Percentiles rank a stretch among this genome's conserved stretches.
phyloP scores from a whole-genome alignment of 495 filamentous ascomycete genomes.

The Aspergillus haitiensis region DNA sequence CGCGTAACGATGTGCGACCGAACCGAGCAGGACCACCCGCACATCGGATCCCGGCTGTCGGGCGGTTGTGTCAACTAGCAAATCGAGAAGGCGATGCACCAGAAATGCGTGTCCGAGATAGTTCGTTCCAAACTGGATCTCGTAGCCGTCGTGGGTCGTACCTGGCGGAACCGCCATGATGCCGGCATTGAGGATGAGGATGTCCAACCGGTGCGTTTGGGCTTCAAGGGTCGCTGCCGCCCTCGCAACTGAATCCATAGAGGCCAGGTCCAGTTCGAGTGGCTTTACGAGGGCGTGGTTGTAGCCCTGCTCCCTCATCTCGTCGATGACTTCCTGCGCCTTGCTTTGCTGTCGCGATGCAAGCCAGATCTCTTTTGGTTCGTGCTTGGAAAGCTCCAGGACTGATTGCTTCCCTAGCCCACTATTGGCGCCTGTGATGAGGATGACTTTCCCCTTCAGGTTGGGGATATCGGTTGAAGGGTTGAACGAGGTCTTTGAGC shows the following conservation, averaged over 20 bases:
- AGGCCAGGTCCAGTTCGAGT: conserved; percentile 46
- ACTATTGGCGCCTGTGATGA: conserved; percentile 11
- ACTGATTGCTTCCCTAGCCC: conserved; percentile 8
- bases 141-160: conserved; percentile 60
- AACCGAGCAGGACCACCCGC: conserved; percentile 33
- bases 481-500: not conserved
- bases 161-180: conserved; percentile 55
- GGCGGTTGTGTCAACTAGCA: conserved; percentile 32
- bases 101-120: conserved; percentile 66
- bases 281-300: not conserved
- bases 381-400: conserved; percentile 4
- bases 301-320: not conserved
- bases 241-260: conserved; percentile 40
- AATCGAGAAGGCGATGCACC: conserved; percentile 56
- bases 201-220: conserved; percentile 44
- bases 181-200: conserved; percentile 67
- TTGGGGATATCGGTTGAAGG: conserved; percentile 1
- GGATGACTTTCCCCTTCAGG: conserved; percentile 9
- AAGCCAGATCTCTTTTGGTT: conserved; percentile 2
- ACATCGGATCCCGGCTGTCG: conserved; percentile 8
- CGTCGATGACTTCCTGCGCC: not conserved
- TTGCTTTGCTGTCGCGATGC: not conserved
- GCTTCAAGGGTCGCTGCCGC: conserved; percentile 35
- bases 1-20: not conserved
- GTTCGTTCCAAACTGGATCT: conserved; percentile 68